Conservation (phyloP, 176 grass and related monocot genomes). For the Pontederia paniculata region DNA sequence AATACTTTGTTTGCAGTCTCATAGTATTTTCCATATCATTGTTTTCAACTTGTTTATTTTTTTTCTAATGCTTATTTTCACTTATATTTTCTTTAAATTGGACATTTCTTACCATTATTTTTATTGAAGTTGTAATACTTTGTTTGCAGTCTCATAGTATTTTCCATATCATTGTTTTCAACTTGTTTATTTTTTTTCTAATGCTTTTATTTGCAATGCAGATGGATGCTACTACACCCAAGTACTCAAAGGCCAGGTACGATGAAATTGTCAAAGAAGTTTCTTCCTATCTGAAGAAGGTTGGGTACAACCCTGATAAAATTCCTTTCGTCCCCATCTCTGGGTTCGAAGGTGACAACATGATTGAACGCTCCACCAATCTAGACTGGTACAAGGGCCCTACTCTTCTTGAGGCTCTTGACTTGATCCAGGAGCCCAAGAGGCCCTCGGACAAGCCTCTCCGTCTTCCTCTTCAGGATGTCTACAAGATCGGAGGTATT, state of each 20-base stretch:
- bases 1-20: no score
- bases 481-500: slow-evolving; percentile 95
- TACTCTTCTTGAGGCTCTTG: slow-evolving; percentile 68
- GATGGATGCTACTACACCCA: slow-evolving; percentile 86
- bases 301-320: slow-evolving; percentile 73
- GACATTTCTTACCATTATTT: no score
- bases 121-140: no score
- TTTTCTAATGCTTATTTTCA: no score
- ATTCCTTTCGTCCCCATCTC: no score
- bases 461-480: slow-evolving; percentile 90
- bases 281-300: slow-evolving; percentile 73
- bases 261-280: slow-evolving; percentile 87
- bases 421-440: slow-evolving; percentile 70
- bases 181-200: not conserved
- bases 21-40: no score
- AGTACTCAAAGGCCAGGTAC: slow-evolving; percentile 63
- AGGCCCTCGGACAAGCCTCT: no score
- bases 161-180: no score
- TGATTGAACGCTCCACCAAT: slow-evolving; percentile 82
- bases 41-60: no score
- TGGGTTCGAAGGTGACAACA: slow-evolving; percentile 79
- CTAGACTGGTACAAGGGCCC: slow-evolving; percentile 90
- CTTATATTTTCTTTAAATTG: no score
- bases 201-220: slow-evolving; percentile 4
- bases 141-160: no score